phyloP scores from a whole-genome alignment of 2,329 filamentous ascomycete genomes.

The Ascomycota sp. region DNA sequence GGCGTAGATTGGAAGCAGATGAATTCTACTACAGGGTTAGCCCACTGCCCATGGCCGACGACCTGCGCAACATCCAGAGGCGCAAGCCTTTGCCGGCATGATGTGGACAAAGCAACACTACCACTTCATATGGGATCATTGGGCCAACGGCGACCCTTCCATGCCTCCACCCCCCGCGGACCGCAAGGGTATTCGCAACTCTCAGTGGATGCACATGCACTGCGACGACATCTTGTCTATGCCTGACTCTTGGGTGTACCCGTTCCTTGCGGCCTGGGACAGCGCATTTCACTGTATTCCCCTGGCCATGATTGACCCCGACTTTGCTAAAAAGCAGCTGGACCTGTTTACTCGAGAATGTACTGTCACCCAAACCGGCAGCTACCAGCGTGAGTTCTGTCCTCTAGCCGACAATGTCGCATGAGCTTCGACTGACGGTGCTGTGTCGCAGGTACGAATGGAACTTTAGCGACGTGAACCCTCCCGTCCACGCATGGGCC shows the following conservation, averaged over 20 bases:
- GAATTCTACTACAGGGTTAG: constrained; percentile 92
- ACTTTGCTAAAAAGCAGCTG: constrained; percentile 95
- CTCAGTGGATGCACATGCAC: constrained; percentile 85
- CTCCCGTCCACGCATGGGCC: constrained; percentile 89
- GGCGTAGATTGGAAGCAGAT: constrained; percentile 72
- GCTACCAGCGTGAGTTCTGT: constrained; percentile 49
- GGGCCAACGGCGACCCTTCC: constrained; percentile 81
- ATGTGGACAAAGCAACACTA: constrained; percentile 98
- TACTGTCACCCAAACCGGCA: constrained; percentile 98
- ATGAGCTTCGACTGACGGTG: constrained; percentile 2
- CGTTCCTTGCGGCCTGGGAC: constrained; percentile 95
- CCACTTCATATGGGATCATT: constrained; percentile 92
- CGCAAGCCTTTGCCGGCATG: constrained; percentile 88
- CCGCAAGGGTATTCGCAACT: constrained; percentile 65
- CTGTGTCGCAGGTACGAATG: constrained; percentile 47
- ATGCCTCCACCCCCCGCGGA: constrained; percentile 70
- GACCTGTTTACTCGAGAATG: constrained; percentile 92
- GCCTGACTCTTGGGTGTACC: constrained; percentile 98
- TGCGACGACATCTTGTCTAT: constrained; percentile 91
- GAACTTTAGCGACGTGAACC: constrained; percentile 96
- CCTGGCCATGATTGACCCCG: constrained; percentile 89
- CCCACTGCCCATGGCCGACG: constrained; percentile 80
- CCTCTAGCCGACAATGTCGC: background rate
- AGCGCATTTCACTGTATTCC: constrained; percentile 94
- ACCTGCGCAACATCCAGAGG: constrained; percentile 87